Conservation (phyloP, 257 asterid genomes). For the Penstemon davidsonii region DNA sequence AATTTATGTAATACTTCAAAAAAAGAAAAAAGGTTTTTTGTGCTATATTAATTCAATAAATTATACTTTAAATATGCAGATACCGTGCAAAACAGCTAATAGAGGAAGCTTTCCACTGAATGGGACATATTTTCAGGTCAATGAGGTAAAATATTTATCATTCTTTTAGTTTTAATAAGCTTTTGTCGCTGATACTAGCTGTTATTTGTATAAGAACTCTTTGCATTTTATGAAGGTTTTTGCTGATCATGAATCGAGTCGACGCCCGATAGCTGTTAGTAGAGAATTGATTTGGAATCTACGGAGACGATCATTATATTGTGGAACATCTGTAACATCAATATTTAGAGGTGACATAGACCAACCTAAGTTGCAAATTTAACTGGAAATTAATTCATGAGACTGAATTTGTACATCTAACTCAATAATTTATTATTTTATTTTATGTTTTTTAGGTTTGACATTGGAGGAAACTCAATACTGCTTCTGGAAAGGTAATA, state of each 20-base stretch:
- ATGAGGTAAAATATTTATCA: slow-evolving; percentile 49
- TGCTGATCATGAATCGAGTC: slow-evolving; percentile 62
- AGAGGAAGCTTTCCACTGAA: slow-evolving; percentile 68
- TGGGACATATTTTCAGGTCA: slow-evolving; percentile 77
- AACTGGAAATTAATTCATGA: background rate
- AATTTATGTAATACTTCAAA: background rate
- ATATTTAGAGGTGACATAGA: slow-evolving; percentile 50
- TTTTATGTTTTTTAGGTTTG: slow-evolving; percentile 34
- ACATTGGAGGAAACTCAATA: slow-evolving; percentile 14
- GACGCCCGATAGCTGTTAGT: slow-evolving; percentile 43
- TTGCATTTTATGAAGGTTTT: slow-evolving; percentile 46
- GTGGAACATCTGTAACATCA: slow-evolving; percentile 49
- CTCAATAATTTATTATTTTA: slow-evolving; percentile 4
- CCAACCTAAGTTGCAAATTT: background rate
- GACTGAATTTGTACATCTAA: background rate
- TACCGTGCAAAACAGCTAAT: slow-evolving; percentile 65
- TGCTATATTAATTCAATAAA: background rate
- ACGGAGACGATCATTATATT: slow-evolving; percentile 32
- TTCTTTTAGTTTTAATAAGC: background rate
- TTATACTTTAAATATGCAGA: slow-evolving; percentile 32
- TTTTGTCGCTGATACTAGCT: background rate
- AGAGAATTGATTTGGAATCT: slow-evolving; percentile 39
- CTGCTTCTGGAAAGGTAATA: slow-evolving; percentile 32
- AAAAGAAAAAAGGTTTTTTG: background rate
- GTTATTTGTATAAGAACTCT: background rate